Percentiles rank a stretch among this genome's conserved stretches.
Evolutionary conservation across 106 monocot genomes (phyloP).

Genomic region (Triglochin maritima): DNA sequence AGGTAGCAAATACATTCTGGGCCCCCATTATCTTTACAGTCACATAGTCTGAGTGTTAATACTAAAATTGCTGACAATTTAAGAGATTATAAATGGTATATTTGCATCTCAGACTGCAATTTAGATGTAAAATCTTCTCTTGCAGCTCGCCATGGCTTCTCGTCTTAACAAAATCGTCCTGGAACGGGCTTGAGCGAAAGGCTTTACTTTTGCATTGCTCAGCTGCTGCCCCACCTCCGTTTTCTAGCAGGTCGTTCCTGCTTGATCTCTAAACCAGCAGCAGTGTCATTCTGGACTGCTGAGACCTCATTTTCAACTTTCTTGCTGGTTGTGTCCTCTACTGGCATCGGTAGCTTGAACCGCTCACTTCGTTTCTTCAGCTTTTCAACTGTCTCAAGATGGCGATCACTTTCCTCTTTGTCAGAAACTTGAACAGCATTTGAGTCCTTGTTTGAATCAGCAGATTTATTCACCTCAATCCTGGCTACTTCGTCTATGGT

Average conservation of each 20-base stretch:
- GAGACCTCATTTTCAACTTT: conserved; percentile 39
- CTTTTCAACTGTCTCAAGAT: conserved; percentile 78
- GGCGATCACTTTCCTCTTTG: conserved; percentile 35
- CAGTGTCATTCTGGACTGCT: conserved; percentile 15
- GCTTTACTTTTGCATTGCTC: neutral
- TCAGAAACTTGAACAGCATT: conserved; percentile 23
- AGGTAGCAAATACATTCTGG: too few species aligned
- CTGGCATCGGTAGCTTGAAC: conserved; percentile 84
- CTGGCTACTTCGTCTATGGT: conserved; percentile 13
- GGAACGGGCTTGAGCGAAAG: too few species aligned
- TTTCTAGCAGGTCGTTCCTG: conserved; percentile 79
- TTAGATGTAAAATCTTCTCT: too few species aligned
- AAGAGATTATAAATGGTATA: too few species aligned
- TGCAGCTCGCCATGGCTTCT: too few species aligned
- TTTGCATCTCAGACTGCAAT: too few species aligned
- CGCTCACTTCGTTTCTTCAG: conserved; percentile 87
- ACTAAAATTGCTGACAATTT: too few species aligned
- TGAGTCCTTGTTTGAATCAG: conserved; percentile 22
- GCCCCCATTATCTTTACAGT: too few species aligned
- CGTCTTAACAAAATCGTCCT: too few species aligned
- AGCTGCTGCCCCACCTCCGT: conserved; percentile 77
- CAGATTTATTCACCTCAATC: conserved; percentile 20
- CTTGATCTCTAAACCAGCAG: conserved; percentile 48
- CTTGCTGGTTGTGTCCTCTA: conserved; percentile 48
- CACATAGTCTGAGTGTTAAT: too few species aligned